Evolutionary conservation across 331 rosid species (phyloP).

Genomic region (Malus hybrid): DNA sequence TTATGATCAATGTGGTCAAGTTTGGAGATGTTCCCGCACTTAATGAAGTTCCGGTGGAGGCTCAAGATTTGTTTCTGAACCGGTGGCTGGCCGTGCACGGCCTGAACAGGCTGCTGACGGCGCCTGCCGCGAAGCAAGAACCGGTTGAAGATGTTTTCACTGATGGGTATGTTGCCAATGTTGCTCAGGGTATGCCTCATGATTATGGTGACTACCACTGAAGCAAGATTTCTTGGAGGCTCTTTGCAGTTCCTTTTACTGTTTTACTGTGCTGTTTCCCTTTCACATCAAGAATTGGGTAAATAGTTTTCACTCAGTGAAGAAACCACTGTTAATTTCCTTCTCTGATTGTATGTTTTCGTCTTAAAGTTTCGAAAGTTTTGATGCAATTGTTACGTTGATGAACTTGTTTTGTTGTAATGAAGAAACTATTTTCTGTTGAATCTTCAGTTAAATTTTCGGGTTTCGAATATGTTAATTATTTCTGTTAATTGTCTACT

Average conservation of each 20-base stretch:
- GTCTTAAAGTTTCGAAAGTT: background rate
- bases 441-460: background rate
- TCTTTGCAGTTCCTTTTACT: background rate
- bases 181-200: background rate
- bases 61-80: slow-evolving; percentile 21
- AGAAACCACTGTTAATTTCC: background rate
- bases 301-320: background rate
- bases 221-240: background rate
- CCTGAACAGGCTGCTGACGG: slow-evolving; percentile 23
- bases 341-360: background rate
- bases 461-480: background rate
- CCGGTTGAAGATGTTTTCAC: background rate
- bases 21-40: slow-evolving; percentile 18
- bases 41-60: slow-evolving; percentile 18
- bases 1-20: slow-evolving; percentile 20
- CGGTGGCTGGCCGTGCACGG: slow-evolving; percentile 29
- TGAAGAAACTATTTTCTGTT: background rate
- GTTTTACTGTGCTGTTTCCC: background rate
- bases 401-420: background rate
- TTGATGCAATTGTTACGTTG: background rate
- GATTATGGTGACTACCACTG: slow-evolving; percentile 7
- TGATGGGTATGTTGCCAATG: background rate
- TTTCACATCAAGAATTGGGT: background rate
- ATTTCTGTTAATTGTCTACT: background rate
- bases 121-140: background rate